Evolutionary conservation across 1,284 basidiomycete genomes (phyloP).

Genomic region (Moniliella sp.): DNA sequence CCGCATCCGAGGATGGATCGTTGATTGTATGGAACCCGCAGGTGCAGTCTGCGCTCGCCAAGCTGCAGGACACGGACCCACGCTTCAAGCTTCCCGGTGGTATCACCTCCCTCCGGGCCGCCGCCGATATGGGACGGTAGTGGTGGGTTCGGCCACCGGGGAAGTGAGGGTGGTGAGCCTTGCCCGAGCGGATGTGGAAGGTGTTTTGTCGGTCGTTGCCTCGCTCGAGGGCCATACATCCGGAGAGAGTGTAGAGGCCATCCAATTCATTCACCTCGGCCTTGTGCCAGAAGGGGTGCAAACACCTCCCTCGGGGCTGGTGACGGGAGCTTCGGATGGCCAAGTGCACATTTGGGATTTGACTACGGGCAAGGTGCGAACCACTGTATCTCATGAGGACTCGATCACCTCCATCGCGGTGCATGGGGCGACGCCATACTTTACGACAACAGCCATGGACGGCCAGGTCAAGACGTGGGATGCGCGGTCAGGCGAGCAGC

Average conservation of each 20-base stretch:
- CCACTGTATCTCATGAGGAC: slow-evolving; percentile 11
- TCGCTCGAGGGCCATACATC: slow-evolving; percentile 36
- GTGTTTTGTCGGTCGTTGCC: slow-evolving; percentile 50
- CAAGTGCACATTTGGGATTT: slow-evolving; percentile 85
- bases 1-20: slow-evolving; percentile 60
- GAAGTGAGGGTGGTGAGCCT: slow-evolving; percentile 64
- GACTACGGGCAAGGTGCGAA: slow-evolving; percentile 38
- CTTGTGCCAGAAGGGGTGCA: slow-evolving; percentile 36
- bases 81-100: slow-evolving; percentile 39
- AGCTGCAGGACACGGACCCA: slow-evolving; percentile 42
- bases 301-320: too few relatives aligned
- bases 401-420: slow-evolving; percentile 12
- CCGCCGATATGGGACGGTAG: slow-evolving; percentile 43
- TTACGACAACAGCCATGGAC: slow-evolving; percentile 44
- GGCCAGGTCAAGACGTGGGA: slow-evolving; percentile 76
- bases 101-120: slow-evolving; percentile 67
- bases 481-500: slow-evolving; percentile 54
- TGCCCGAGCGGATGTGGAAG: slow-evolving; percentile 39
- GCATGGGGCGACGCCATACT: slow-evolving; percentile 57
- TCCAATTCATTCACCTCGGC: slow-evolving; percentile 61
- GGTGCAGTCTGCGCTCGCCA: slow-evolving; percentile 53
- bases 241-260: slow-evolving; percentile 69
- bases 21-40: slow-evolving; percentile 83
- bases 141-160: slow-evolving; percentile 66
- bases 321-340: slow-evolving; percentile 78